Evolutionary conservation across 331 rosid species (phyloP).

Genomic region (Malus hybrid): DNA sequence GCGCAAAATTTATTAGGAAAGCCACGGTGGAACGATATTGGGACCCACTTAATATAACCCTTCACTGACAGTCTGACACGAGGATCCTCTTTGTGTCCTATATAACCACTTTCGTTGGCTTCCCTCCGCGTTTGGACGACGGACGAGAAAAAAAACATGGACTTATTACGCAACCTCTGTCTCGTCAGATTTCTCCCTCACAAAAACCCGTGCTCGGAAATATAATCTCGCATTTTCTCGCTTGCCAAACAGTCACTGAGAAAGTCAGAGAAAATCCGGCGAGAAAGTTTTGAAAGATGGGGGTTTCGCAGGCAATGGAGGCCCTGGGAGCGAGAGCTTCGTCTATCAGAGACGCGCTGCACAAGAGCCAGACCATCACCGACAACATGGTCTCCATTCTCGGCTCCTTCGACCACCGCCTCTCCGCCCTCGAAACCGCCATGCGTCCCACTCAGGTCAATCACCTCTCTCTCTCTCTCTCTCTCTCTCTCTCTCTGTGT

Average conservation of each 20-base stretch:
- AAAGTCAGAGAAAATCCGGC: constrained; percentile 1
- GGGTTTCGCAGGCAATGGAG: constrained; percentile 52
- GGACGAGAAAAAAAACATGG: not conserved
- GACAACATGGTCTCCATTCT: constrained; percentile 89
- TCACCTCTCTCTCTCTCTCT: not conserved
- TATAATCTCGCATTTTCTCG: constrained; percentile 11
- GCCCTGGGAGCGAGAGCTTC: constrained; percentile 54
- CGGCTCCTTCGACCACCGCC: constrained; percentile 94
- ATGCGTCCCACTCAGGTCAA: constrained; percentile 98
- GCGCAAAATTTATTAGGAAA: not conserved
- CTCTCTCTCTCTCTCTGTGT: not conserved
- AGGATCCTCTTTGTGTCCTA: not conserved
- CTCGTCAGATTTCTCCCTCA: not conserved
- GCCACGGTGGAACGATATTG: not conserved
- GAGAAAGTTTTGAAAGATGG: constrained; percentile 20
- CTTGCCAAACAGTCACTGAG: constrained; percentile 13
- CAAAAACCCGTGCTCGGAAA: not conserved
- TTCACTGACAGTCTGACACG: not conserved
- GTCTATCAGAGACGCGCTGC: constrained; percentile 59
- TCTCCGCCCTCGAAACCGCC: constrained; percentile 91
- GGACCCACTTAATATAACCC: not conserved
- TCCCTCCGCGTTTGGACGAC: not conserved
- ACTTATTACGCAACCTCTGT: not conserved
- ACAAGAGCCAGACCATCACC: constrained; percentile 71
- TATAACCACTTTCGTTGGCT: not conserved